phyloP scores from a whole-genome alignment of 2,329 filamentous ascomycete genomes.

The Pestalotiopsis sp. region DNA sequence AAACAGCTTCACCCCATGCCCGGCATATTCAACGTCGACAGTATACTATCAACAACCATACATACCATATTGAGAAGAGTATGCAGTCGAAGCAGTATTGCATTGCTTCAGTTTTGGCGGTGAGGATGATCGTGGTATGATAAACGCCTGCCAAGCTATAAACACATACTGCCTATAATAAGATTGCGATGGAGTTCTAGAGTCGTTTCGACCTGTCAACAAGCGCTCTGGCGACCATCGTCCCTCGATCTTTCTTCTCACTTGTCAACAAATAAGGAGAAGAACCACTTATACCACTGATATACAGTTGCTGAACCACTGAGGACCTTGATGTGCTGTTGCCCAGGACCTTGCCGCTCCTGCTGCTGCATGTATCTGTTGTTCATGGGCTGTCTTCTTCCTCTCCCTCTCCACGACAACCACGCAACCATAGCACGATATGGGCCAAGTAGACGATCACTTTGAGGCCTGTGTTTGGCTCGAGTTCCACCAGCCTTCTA shows the following conservation, averaged over 20 bases:
- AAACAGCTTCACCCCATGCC: background rate
- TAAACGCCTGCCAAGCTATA: slow-evolving; percentile 7
- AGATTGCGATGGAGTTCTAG: background rate
- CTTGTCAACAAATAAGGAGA: background rate
- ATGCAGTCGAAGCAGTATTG: background rate
- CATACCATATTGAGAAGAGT: background rate
- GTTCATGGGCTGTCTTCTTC: background rate
- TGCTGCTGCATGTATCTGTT: background rate
- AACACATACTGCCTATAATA: background rate
- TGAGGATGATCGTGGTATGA: slow-evolving; percentile 22
- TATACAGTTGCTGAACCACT: background rate
- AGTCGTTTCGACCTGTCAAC: background rate
- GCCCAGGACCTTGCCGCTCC: background rate
- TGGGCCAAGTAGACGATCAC: background rate
- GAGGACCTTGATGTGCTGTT: background rate
- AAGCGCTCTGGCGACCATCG: background rate
- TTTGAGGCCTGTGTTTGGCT: slow-evolving; percentile 5
- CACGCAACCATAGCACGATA: background rate
- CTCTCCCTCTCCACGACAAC: background rate
- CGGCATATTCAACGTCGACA: background rate
- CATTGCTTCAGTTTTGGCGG: slow-evolving; percentile 16
- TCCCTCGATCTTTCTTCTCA: background rate
- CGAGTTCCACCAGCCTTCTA: slow-evolving; percentile 4
- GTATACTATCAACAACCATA: background rate
- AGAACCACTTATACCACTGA: background rate